Evolutionary conservation across 495 filamentous ascomycete species (phyloP), one percentile per base, ranked within the genome.

Genomic region (Glarea lozoyensis): DNA sequence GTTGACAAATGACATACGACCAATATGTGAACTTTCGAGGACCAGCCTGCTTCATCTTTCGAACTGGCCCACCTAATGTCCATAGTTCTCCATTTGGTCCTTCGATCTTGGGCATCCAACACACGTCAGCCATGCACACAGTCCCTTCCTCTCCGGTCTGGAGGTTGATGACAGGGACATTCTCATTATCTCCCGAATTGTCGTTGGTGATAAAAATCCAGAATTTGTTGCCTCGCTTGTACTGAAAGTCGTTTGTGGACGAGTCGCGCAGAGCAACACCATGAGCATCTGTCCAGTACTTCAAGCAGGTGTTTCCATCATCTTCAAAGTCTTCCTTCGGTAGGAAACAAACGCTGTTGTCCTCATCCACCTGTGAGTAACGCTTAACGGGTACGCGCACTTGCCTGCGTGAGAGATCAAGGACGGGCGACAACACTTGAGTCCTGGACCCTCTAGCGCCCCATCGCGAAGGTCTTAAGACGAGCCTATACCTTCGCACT

Each of bases 61-160:
- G 51, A 10, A 51, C 45, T 13, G 41, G 50, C 7, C 61, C 56
- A 40, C 58, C 58, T 7, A 60, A 19, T 1, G 58, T 63, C 42
- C 56, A 65, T 23, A 61, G 32, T 2, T 45, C 43, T 15, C 34
- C 37, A 16, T 58, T 27, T 1, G 55, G 46, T 0, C 53, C 55
- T 39, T 48, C 40, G 25, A 46, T 41, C 37, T 32, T 49, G 15
- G 61, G 58, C 27, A 54, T 44, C 61, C 61, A 65, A 34, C 56
- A 63, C 19, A 63, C 49, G 10, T 53, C 48, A 5, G 52, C 25
- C 19, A 59, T 44, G 3, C 38, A 19, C 20, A 52, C 48, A 0
- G 16, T 40, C 3, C 42, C 48, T 3, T 25, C 36, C 34, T 61
- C 34, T 16, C 38, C 55, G 4, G 53, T 56, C 7, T 10, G 39